Evolutionary conservation across 73 alveolate species (phyloP).

Genomic region (Paramecium octaurelia): DNA sequence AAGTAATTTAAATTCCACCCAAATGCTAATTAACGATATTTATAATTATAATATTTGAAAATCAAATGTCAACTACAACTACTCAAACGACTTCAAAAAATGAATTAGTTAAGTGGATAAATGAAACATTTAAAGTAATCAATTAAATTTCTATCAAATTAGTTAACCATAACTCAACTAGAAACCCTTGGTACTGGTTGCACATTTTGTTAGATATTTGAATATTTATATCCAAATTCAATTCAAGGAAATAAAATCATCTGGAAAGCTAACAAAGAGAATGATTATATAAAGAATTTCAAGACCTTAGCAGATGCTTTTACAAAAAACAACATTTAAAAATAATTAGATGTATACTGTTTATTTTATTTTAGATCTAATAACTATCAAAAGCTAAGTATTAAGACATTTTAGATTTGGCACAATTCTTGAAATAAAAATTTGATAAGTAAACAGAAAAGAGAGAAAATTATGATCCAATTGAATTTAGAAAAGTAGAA

Average conservation of each 20-base stretch:
- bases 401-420: not conserved
- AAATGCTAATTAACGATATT: not conserved
- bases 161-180: not conserved
- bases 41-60: not conserved
- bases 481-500: conserved; percentile 1
- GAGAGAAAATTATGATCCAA: conserved; percentile 3
- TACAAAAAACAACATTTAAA: not conserved
- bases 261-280: not conserved
- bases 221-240: conserved; percentile 3
- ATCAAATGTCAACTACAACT: not conserved
- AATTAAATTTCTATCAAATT: not conserved
- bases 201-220: conserved; percentile 22
- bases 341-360: not conserved
- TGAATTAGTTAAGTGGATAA: conserved; percentile 15
- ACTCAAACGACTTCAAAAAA: not conserved
- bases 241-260: not conserved
- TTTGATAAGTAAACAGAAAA: conserved; percentile 33
- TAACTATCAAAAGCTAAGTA: not conserved
- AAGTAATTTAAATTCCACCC: not conserved
- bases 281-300: not conserved
- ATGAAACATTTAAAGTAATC: conserved; percentile 1
- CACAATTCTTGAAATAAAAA: not conserved
- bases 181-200: not conserved
- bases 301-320: conserved; percentile 22
- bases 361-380: not conserved